Evolutionary conservation across 495 filamentous ascomycete species (phyloP).

Genomic region (Talaromyces adpressus): DNA sequence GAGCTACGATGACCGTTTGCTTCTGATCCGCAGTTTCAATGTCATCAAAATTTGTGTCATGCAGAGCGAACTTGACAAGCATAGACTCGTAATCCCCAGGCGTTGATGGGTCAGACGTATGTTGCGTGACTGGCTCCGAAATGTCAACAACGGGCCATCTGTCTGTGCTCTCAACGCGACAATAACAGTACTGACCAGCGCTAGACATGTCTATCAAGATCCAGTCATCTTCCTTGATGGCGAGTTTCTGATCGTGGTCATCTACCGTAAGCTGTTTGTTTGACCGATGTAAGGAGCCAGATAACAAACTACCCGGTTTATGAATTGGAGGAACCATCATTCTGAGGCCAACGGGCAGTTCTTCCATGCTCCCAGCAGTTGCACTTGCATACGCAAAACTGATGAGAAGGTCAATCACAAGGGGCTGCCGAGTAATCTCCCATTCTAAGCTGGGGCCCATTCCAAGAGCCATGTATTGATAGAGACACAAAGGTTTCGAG

Average conservation of each 20-base stretch:
- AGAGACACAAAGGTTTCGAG: slow-evolving; percentile 70
- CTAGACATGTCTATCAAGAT: slow-evolving; percentile 28
- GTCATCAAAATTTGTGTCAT: slow-evolving; percentile 51
- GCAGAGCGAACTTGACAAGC: slow-evolving; percentile 30
- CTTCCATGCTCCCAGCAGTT: slow-evolving; percentile 30
- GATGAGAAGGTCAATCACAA: slow-evolving; percentile 79
- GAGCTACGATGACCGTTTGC: slow-evolving; percentile 41
- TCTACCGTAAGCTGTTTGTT: slow-evolving; percentile 32
- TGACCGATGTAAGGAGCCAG: slow-evolving; percentile 17
- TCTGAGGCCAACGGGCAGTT: slow-evolving; percentile 63
- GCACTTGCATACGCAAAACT: slow-evolving; percentile 72
- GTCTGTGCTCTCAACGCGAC: slow-evolving; percentile 13
- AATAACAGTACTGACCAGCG: slow-evolving; percentile 14
- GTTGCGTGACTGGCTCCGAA: slow-evolving; percentile 11
- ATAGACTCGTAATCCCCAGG: neutral
- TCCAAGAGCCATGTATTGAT: slow-evolving; percentile 86
- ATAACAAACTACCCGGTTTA: neutral
- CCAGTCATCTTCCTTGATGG: slow-evolving; percentile 51
- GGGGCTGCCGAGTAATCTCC: slow-evolving; percentile 72
- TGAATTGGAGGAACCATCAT: slow-evolving; percentile 51
- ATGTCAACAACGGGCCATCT: slow-evolving; percentile 11
- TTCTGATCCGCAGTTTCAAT: slow-evolving; percentile 38
- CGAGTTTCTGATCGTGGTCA: slow-evolving; percentile 17
- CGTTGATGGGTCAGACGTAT: neutral
- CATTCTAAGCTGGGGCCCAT: slow-evolving; percentile 81